phyloP scores from a whole-genome alignment of 805 yeast genomes.

The Naumovozyma baii region DNA sequence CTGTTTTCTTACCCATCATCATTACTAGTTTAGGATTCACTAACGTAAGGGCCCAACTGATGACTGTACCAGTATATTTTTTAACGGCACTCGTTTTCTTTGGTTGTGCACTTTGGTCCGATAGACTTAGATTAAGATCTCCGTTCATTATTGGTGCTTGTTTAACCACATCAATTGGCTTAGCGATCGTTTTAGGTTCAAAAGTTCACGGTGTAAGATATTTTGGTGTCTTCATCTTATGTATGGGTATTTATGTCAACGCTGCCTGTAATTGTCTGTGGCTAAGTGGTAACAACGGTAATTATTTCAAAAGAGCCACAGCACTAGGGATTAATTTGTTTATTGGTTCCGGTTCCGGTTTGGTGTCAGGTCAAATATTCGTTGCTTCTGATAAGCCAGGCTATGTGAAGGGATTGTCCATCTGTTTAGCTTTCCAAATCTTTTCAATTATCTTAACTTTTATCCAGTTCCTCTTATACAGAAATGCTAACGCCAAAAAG shows the following conservation, averaged over 20 bases:
- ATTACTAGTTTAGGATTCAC: constrained; percentile 36
- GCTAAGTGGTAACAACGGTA: constrained; percentile 33
- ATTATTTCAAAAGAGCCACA: constrained; percentile 34
- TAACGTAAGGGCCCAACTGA: constrained; percentile 64
- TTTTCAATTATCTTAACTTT: constrained; percentile 33
- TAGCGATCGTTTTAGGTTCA: constrained; percentile 28
- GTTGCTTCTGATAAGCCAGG: constrained; percentile 32
- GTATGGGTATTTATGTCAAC: constrained; percentile 33
- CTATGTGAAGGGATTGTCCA: constrained; percentile 33
- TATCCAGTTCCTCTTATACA: constrained; percentile 27
- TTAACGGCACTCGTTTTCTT: constrained; percentile 61
- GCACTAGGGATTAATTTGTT: constrained; percentile 32
- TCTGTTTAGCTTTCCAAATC: constrained; percentile 37
- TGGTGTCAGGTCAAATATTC: constrained; percentile 33
- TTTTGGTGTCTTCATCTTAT: constrained; percentile 32
- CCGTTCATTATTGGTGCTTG: constrained; percentile 31
- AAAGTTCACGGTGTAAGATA: constrained; percentile 30
- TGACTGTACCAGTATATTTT: constrained; percentile 82
- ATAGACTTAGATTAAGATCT: constrained; percentile 39
- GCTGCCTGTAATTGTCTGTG: constrained; percentile 34
- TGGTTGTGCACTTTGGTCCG: constrained; percentile 54
- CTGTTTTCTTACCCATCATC: constrained; percentile 37
- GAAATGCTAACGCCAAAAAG: constrained; percentile 32
- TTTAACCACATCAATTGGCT: constrained; percentile 27
- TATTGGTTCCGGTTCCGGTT: constrained; percentile 32